Conservation (phyloP, 2,329 filamentous ascomycete species). For the Tolypocladium tropicale region DNA sequence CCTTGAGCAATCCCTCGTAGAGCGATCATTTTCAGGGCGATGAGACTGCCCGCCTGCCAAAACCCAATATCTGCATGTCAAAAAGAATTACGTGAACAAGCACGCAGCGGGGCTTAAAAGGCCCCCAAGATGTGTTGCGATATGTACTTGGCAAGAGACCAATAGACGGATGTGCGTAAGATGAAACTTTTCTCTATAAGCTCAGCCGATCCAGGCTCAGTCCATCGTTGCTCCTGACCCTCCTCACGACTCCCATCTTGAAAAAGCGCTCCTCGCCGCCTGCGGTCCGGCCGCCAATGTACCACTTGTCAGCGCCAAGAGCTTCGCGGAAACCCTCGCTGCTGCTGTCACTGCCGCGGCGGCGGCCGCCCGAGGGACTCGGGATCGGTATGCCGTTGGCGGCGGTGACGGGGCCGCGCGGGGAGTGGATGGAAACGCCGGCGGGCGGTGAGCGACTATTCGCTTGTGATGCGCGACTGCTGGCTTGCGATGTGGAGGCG, state of each 20-base stretch:
- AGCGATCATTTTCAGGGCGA: neutral
- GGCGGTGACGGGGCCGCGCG: constrained; percentile 11
- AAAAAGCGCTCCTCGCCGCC: constrained; percentile 74
- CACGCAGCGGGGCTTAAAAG: neutral
- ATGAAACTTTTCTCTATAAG: constrained; percentile 37
- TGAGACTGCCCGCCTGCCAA: neutral
- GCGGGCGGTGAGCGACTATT: constrained; percentile 16
- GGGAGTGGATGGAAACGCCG: constrained; percentile 18
- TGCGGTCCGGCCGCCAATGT: constrained; percentile 67
- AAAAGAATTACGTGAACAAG: neutral
- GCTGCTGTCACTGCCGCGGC: constrained; percentile 65
- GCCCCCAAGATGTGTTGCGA: neutral
- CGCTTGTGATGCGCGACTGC: constrained; percentile 11
- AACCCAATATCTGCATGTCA: neutral
- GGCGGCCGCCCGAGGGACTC: constrained; percentile 26
- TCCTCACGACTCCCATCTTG: constrained; percentile 65
- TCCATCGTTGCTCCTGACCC: constrained; percentile 63
- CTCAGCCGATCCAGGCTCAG: constrained; percentile 67
- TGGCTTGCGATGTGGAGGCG: constrained; percentile 9
- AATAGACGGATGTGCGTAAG: neutral
- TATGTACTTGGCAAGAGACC: neutral
- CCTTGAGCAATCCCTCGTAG: neutral
- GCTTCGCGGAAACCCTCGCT: constrained; percentile 68
- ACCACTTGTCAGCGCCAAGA: constrained; percentile 67
- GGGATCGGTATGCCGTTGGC: constrained; percentile 24